Conservation (phyloP, 768 basidiomycete species). For the Lentinus tigrinus region DNA sequence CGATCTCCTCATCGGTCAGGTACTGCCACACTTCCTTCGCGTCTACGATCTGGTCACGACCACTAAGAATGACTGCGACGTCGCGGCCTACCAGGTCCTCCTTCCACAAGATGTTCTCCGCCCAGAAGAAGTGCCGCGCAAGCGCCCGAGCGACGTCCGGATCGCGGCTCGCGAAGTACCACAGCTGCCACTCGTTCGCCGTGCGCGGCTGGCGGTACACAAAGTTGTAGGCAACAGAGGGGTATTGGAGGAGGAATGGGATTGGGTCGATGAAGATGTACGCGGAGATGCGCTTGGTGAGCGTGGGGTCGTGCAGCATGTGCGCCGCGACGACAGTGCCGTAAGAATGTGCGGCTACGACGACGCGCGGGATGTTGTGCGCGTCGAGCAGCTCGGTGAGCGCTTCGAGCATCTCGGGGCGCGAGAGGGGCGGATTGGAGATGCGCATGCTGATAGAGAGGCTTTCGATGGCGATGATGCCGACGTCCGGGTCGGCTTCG, state of each 20-base stretch:
- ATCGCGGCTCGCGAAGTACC: slow-evolving; percentile 67
- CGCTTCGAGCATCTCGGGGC: slow-evolving; percentile 39
- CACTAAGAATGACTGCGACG: slow-evolving; percentile 38
- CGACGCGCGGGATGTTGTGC: slow-evolving; percentile 38
- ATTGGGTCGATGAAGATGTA: slow-evolving; percentile 63
- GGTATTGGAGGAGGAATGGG: slow-evolving; percentile 60
- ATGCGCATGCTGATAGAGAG: slow-evolving; percentile 63
- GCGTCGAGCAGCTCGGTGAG: slow-evolving; percentile 45
- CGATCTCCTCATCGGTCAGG: slow-evolving; percentile 33
- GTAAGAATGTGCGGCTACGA: slow-evolving; percentile 59
- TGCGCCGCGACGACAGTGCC: slow-evolving; percentile 59
- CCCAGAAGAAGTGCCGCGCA: slow-evolving; percentile 65
- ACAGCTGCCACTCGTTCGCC: slow-evolving; percentile 64
- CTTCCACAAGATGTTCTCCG: slow-evolving; percentile 57
- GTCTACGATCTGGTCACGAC: slow-evolving; percentile 44
- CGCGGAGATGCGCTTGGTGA: slow-evolving; percentile 38
- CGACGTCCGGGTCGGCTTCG: slow-evolving; percentile 45
- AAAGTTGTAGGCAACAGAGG: slow-evolving; percentile 64
- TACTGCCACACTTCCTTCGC: slow-evolving; percentile 38
- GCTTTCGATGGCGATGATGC: slow-evolving; percentile 59
- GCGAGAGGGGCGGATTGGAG: slow-evolving; percentile 47
- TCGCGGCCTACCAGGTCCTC: slow-evolving; percentile 44
- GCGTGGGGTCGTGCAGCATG: slow-evolving; percentile 41
- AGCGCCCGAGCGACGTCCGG: slow-evolving; percentile 60
- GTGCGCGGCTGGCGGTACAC: slow-evolving; percentile 52